Base-by-base conservation (phyloP, 176 grass and related monocot species). In the Chloris gayana region DNA sequence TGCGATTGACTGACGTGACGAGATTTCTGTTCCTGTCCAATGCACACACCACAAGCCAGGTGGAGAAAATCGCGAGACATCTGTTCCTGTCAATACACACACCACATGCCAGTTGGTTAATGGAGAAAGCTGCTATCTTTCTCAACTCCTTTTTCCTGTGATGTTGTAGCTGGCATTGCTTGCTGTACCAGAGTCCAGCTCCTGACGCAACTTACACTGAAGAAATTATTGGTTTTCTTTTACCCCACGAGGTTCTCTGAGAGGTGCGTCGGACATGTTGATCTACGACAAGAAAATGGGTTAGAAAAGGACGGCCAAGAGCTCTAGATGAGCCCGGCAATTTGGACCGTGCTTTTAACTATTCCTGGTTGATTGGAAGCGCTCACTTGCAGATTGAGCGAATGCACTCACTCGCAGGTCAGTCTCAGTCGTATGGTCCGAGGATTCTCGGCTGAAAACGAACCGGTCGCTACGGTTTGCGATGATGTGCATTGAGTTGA, bases 31-130 rank as follows among this genome's bases (percentile, higher is more conserved):
- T 50, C 47, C 3, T 50, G 47, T 25, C 56, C 24, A 4, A 4
- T 59, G 22, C 50, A 7, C 50, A 71, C 77, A 81, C 72, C 66
- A 81, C 57, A 81, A 77, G 82, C 72, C 46, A 73, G 77, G 61
- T 85, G 83, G 66, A 37, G 5, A 3, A 37, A 37, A 6, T 37
- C 35, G 2, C 37, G 26, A 63, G 72, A 24, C 72, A 66, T 50
- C 27, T 64, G 47, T 50, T 50, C 47, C 14, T 50, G 47, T 25
- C 56, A 59, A 4, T 59, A 2, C 51, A 8, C 51, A 71, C 77
- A 81, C 72, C 66, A 81, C 57, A 81, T 81, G 82, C 72, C 46
- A 73, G 77, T 50, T 85, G 83, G 58, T 57, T 72, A 57, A 7
- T 38, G 37, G 58, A 32, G 58, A 75, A 85, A 72, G 33, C 24